These are phyloP conservation scores for Nannochloropsis gaditana DNA, from an alignment of 108 stramenopile species.

Conservation along the genomic window DNA sequence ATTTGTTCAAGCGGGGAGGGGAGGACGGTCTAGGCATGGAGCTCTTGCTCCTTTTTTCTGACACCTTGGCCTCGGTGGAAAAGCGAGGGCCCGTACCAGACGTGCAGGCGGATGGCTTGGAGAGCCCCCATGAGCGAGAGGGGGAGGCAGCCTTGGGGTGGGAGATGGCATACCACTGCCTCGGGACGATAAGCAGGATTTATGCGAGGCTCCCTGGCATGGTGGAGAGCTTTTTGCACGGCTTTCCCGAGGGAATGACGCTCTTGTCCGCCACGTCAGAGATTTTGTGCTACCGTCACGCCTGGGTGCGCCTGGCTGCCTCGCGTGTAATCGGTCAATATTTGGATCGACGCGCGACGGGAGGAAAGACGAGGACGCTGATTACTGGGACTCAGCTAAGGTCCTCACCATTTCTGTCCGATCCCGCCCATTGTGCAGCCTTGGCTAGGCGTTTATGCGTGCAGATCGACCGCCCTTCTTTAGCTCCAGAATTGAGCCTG, in stretches of 20 bases:
- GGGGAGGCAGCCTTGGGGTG: neutral
- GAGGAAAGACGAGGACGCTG: neutral
- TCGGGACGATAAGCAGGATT: neutral
- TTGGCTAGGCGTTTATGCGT: constrained; percentile 1
- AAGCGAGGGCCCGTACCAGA: neutral
- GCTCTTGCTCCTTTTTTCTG: neutral
- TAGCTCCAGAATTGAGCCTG: neutral
- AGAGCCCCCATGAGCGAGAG: neutral
- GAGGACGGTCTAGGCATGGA: neutral
- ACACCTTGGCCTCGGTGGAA: neutral
- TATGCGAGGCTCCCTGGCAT: neutral
- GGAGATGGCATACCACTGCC: constrained; percentile 13
- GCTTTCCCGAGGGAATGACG: neutral
- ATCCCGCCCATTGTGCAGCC: neutral
- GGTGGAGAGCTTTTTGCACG: constrained; percentile 19
- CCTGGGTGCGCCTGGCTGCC: constrained; percentile 46
- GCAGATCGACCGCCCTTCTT: neutral
- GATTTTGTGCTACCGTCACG: constrained; percentile 42
- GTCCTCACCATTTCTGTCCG: neutral
- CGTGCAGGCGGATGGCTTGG: neutral
- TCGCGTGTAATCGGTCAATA: constrained; percentile 36
- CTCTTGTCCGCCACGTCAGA: constrained; percentile 14
- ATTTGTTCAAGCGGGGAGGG: constrained; percentile 34
- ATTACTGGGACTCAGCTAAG: neutral
- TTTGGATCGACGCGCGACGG: constrained; percentile 11